Conservation (phyloP, 352 stramenopile species). For the Peronospora farinosa region DNA sequence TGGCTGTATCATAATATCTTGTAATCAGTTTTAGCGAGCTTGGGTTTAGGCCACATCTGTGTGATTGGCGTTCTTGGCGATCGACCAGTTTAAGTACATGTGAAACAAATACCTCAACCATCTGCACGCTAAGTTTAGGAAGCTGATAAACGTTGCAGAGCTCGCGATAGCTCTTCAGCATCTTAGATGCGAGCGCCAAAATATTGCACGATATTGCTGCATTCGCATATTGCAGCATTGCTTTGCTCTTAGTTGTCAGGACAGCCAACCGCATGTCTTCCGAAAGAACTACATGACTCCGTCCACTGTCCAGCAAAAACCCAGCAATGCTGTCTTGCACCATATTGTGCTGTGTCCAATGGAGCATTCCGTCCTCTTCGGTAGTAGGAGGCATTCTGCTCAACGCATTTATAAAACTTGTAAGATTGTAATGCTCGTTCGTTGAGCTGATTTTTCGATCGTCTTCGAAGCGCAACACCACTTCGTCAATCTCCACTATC, state of each 20-base stretch:
- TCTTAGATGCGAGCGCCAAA: slow-evolving; percentile 61
- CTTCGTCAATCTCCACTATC: slow-evolving; percentile 56
- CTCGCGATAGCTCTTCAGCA: slow-evolving; percentile 72
- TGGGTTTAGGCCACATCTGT: slow-evolving; percentile 7
- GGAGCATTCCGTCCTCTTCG: slow-evolving; percentile 42
- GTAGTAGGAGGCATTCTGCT: slow-evolving; percentile 30
- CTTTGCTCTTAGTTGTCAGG: slow-evolving; percentile 27
- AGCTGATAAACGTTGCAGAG: slow-evolving; percentile 60
- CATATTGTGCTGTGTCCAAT: slow-evolving; percentile 63
- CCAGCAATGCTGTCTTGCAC: slow-evolving; percentile 38
- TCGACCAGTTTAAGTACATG: slow-evolving; percentile 73
- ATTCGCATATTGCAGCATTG: slow-evolving; percentile 67
- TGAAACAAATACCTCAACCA: slow-evolving; percentile 78
- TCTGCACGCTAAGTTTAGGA: slow-evolving; percentile 66
- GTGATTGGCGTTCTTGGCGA: slow-evolving; percentile 42
- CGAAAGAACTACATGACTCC: slow-evolving; percentile 30
- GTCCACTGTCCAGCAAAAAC: slow-evolving; percentile 30
- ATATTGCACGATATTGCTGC: slow-evolving; percentile 63
- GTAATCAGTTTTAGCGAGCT: slow-evolving; percentile 43
- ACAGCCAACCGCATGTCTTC: slow-evolving; percentile 26
- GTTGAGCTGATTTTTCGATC: slow-evolving; percentile 6
- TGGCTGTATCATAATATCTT: slow-evolving; percentile 66
- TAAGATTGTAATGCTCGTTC: slow-evolving; percentile 11
- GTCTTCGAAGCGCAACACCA: slow-evolving; percentile 22
- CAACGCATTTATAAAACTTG: slow-evolving; percentile 39